Base-by-base conservation (phyloP, 2,329 filamentous ascomycete genomes). In the Cyclaneusma minus region DNA sequence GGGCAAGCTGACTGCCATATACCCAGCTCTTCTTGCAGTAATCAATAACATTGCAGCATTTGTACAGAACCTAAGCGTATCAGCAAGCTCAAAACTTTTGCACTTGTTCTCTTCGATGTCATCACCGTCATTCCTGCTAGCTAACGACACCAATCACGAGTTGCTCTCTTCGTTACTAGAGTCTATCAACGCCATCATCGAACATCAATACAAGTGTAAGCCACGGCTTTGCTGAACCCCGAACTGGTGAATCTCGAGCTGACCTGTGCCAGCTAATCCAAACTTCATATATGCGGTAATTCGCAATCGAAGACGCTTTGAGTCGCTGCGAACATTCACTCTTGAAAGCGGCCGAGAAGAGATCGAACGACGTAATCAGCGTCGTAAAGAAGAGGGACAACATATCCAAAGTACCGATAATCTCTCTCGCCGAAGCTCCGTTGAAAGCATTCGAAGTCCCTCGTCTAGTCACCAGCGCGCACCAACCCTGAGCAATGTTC, bases 21-120 rank as follows among this genome's bases (percentile, higher is more conserved):
- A 95, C 45, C 85, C 87, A 10, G 84, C 89, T 1, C 61, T 98
- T 3, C 56, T 98, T 22, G 84, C 87, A 1, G 81, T 95, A 23
- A 78, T 98, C 42, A 89, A 89, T 50, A 98, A 98, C 43, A 74
- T 94, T 35, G 75, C 85, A 7, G 77, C 89, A 10, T 81, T 92
- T 45, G 59, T 89, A 4, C 72, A 89, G 43, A 69, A 77, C 13
- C 56, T 95, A 7, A 82, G 78, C 26, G 60, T 71, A 4, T 65
- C 73, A 3, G 74, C 83, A 10, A 80, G 81, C 45, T 72, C 76
- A 2, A 92, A 84, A 47, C 56, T 95, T 16, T 61, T 95, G 38
- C 84, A 94, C 41, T 60, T 95, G 1, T 92, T 91, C 47, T 70
- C 73, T 4, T 89, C 81, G 17, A 92, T 95, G 80, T 91, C 87